phyloP scores from a whole-genome alignment of 2,329 filamentous ascomycete species.

The Nothophoma quercina region DNA sequence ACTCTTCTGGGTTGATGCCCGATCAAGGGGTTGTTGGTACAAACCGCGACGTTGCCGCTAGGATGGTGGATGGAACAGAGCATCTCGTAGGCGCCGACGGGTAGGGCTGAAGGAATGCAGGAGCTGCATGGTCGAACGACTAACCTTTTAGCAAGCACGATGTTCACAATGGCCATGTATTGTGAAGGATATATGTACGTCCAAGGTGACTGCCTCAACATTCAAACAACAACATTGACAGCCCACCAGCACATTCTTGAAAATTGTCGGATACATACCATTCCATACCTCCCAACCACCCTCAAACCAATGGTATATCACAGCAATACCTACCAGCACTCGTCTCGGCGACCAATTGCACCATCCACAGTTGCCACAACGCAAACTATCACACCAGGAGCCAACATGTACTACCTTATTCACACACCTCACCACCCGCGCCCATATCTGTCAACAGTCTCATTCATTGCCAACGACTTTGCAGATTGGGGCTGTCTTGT shows the following conservation, averaged over 20 bases:
- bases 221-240: neutral
- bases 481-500: constrained; percentile 24
- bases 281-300: constrained; percentile 12
- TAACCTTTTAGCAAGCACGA: neutral
- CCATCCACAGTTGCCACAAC: too few species aligned
- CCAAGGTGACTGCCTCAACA: neutral
- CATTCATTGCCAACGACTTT: constrained; percentile 29
- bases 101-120: constrained; percentile 5
- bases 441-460: constrained; percentile 19
- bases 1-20: neutral
- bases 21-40: constrained; percentile 7
- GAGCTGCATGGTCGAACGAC: neutral
- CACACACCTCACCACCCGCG: constrained; percentile 2
- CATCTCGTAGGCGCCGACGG: constrained; percentile 5
- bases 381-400: neutral
- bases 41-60: constrained; percentile 9
- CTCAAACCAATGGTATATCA: neutral
- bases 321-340: neutral
- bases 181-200: neutral
- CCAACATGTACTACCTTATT: constrained; percentile 9
- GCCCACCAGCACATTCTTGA: neutral
- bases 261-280: neutral
- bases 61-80: constrained; percentile 14
- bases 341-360: constrained; percentile 4
- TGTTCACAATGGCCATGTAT: neutral